A percentile compares a stretch with the other conserved stretches of the same genome.
These are phyloP conservation scores for Pseudopithomyces maydicus DNA, from an alignment of 2,329 filamentous ascomycete genomes.

Conservation along the genomic window DNA sequence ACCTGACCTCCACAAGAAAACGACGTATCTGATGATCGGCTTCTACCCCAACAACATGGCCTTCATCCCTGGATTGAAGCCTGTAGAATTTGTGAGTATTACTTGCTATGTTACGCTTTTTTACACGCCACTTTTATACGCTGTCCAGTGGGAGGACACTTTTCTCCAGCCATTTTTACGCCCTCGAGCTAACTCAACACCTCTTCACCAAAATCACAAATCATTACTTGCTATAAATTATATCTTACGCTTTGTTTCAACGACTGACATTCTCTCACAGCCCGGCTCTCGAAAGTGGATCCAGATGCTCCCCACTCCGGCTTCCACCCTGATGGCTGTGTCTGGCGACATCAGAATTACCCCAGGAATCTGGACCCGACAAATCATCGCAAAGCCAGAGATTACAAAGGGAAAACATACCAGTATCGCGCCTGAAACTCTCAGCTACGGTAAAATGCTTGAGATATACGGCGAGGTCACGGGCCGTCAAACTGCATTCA, in stretches of 20 bases:
- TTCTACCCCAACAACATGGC: constrained; percentile 24
- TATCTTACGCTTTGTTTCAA: too few relatives aligned
- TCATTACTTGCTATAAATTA: too few relatives aligned
- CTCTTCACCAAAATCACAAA: too few relatives aligned
- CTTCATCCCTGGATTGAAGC: constrained; percentile 19
- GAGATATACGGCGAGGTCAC: constrained; percentile 20
- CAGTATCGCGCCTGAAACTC: constrained; percentile 12
- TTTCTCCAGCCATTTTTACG: too few relatives aligned
- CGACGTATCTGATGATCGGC: constrained; percentile 22
- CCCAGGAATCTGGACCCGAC: constrained; percentile 23
- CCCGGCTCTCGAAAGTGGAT: constrained; percentile 16
- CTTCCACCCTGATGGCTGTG: constrained; percentile 14
- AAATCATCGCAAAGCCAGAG: constrained; percentile 18
- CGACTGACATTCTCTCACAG: background rate
- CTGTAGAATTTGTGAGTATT: constrained; percentile 14
- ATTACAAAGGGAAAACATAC: constrained; percentile 19
- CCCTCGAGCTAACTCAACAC: too few relatives aligned
- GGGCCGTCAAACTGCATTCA: constrained; percentile 17
- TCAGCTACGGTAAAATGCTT: constrained; percentile 18
- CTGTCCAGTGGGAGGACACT: too few relatives aligned
- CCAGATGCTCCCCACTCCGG: constrained; percentile 14
- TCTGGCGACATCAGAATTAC: constrained; percentile 21
- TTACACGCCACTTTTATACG: too few relatives aligned
- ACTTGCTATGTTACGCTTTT: too few relatives aligned
- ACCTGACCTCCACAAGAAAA: constrained; percentile 20